Percentiles rank a stretch among this genome's conserved stretches.
Evolutionary conservation across 495 filamentous ascomycete genomes (phyloP).

Genomic region (Bacidia rubella): DNA sequence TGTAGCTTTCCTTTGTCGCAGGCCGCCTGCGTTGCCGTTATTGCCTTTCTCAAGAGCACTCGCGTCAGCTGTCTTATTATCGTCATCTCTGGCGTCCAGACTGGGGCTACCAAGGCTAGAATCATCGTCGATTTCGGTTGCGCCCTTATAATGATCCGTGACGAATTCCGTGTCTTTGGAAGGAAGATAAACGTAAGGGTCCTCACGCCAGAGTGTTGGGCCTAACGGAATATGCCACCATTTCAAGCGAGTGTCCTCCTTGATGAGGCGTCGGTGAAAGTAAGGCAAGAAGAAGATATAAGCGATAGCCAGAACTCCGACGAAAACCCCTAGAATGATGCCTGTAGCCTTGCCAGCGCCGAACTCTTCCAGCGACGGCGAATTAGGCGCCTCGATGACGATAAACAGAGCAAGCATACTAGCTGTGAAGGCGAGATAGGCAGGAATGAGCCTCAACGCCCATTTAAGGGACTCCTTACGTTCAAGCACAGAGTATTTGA

Average conservation of each 20-base stretch:
- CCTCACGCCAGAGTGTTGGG: conserved; percentile 35
- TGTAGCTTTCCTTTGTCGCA: not conserved
- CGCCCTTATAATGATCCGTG: conserved; percentile 40
- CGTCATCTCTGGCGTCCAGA: conserved; percentile 64
- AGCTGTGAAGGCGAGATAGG: conserved; percentile 49
- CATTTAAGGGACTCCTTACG: conserved; percentile 43
- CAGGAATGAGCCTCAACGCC: conserved; percentile 43
- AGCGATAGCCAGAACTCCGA: conserved; percentile 37
- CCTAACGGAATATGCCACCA: conserved; percentile 46
- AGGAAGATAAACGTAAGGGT: conserved; percentile 35
- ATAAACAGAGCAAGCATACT: conserved; percentile 51
- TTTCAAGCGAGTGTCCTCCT: conserved; percentile 40
- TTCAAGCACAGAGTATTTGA: conserved; percentile 50
- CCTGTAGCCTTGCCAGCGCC: conserved; percentile 38
- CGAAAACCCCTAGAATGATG: conserved; percentile 44
- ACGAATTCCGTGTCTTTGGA: conserved; percentile 32
- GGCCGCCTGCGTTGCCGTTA: conserved; percentile 15
- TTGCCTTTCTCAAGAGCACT: conserved; percentile 18
- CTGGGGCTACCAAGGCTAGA: conserved; percentile 56
- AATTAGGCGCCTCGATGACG: conserved; percentile 29
- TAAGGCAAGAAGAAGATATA: conserved; percentile 50
- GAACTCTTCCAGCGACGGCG: conserved; percentile 30
- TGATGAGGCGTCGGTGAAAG: conserved; percentile 43
- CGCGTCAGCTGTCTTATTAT: conserved; percentile 37
- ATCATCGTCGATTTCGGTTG: conserved; percentile 24